Evolutionary conservation across 169 alveolate genomes (phyloP).

Genomic region (Plasmodium reichenowi): DNA sequence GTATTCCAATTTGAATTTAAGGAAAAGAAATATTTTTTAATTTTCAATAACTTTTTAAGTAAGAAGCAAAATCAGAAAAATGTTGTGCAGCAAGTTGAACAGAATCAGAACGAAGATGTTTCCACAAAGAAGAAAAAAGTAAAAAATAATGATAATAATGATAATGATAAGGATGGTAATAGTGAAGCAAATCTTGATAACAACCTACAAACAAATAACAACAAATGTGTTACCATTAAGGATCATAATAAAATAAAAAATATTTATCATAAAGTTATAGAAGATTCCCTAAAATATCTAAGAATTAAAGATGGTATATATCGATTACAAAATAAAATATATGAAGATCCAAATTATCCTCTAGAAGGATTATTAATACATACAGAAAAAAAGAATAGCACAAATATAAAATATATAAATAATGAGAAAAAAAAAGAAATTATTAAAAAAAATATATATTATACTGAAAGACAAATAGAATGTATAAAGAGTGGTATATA

Average conservation of each 20-base stretch:
- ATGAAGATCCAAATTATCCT: conserved; percentile 70
- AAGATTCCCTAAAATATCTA: conserved; percentile 17
- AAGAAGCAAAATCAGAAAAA: not conserved
- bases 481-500: conserved; percentile 92
- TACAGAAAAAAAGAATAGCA: conserved; percentile 63
- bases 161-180: not conserved
- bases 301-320: conserved; percentile 64
- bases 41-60: conserved; percentile 44
- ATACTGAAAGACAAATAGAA: conserved; percentile 89
- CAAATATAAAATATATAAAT: conserved; percentile 44
- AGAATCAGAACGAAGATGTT: too few relatives aligned
- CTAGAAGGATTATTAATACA: conserved; percentile 61
- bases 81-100: too few relatives aligned
- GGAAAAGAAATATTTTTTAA: conserved; percentile 42
- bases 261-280: conserved; percentile 8
- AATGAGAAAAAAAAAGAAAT: conserved; percentile 23
- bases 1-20: conserved; percentile 60
- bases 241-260: conserved; percentile 16
- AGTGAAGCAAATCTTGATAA: not conserved
- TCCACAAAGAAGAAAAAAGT: not conserved
- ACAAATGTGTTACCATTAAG: conserved; percentile 1
- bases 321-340: conserved; percentile 62
- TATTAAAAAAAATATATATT: conserved; percentile 79
- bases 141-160: not conserved
- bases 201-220: not conserved